Evolutionary conservation across 1,284 basidiomycete genomes (phyloP).

Genomic region (Boletellus deceptivus): DNA sequence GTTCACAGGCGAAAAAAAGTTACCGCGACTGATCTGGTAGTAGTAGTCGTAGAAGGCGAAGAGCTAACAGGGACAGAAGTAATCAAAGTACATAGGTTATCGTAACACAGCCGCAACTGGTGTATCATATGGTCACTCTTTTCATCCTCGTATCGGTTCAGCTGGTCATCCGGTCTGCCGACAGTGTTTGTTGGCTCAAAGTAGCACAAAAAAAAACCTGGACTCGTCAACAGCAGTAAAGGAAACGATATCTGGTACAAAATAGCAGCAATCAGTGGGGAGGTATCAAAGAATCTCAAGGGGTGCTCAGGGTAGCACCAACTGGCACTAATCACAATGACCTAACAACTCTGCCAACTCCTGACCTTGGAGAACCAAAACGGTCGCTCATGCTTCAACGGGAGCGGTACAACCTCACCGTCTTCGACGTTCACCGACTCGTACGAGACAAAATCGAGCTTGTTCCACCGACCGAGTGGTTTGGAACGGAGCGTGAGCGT

Average conservation of each 20-base stretch:
- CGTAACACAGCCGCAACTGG: conserved; percentile 22
- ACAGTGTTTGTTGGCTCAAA: no score
- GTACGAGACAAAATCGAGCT: conserved; percentile 75
- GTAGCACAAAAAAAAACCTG: neutral
- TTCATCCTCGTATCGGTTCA: neutral
- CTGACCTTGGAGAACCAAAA: conserved; percentile 92
- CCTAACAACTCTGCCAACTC: conserved; percentile 43
- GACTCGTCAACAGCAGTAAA: neutral
- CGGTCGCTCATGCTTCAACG: conserved; percentile 80
- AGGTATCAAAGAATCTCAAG: neutral
- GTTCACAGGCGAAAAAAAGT: conserved; percentile 23
- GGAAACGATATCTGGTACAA: neutral
- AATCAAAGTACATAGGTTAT: conserved; percentile 29
- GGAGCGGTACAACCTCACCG: conserved; percentile 71
- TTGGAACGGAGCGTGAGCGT: conserved; percentile 74
- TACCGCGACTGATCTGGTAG: conserved; percentile 28
- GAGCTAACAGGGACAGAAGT: conserved; percentile 30
- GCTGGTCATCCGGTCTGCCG: neutral
- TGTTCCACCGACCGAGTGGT: conserved; percentile 86
- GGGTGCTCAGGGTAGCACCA: no score
- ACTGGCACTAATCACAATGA: neutral
- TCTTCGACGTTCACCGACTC: conserved; percentile 71
- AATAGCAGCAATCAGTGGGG: neutral
- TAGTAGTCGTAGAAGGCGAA: conserved; percentile 28
- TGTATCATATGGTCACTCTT: conserved; percentile 31